Conservation (phyloP, 1,284 basidiomycete genomes). For the Leccinum solheimii region DNA sequence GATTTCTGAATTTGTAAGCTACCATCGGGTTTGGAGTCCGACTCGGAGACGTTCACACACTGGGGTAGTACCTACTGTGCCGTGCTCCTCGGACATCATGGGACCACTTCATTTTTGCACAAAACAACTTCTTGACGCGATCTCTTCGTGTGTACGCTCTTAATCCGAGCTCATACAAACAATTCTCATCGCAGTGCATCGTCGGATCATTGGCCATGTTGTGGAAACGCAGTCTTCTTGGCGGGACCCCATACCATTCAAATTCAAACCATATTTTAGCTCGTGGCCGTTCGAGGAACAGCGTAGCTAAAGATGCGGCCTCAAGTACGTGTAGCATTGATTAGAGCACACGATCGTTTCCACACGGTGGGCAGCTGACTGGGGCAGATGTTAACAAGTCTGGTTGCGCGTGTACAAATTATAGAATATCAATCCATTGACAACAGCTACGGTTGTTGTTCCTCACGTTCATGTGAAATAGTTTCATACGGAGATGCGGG, state of each 20-base stretch:
- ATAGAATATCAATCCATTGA: not conserved
- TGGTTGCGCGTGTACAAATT: not conserved
- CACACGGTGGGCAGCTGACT: not conserved
- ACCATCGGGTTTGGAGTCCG: not conserved
- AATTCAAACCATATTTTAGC: not conserved
- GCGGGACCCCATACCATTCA: not conserved
- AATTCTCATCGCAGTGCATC: not conserved
- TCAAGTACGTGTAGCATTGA: not conserved
- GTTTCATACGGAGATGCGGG: not conserved
- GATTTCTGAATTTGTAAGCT: not conserved
- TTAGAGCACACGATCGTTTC: not conserved
- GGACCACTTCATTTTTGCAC: not conserved
- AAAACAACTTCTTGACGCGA: not conserved
- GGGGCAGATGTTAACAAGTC: not conserved
- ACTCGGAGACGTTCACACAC: not conserved
- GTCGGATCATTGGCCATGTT: not conserved
- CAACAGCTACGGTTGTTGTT: not conserved
- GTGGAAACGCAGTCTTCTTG: not conserved
- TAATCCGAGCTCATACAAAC: not conserved
- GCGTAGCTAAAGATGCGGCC: not conserved
- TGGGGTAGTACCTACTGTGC: not conserved
- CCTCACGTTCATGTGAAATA: not conserved
- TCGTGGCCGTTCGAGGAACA: not conserved
- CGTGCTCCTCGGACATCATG: not conserved
- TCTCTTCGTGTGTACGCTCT: not conserved